Conservation (phyloP, 192 early-diverging fungal species). For the Radiomyces spectabilis region DNA sequence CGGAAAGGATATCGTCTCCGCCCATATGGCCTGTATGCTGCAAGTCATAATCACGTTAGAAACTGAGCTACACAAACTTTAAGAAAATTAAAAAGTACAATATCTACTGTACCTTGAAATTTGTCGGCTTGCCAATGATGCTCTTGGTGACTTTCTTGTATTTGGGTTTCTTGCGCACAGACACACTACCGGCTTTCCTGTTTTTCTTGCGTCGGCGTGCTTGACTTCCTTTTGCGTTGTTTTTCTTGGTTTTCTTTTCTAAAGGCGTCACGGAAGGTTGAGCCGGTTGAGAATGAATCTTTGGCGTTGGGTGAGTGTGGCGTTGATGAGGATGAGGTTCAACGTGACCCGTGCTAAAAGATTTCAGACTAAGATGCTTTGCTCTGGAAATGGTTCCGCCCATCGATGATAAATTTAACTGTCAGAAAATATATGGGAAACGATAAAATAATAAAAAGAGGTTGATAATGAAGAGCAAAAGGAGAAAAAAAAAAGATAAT, state of each 20-base stretch:
- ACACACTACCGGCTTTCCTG: neutral
- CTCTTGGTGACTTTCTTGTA: slow-evolving; percentile 14
- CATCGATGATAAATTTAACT: too few relatives aligned
- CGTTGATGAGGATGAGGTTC: neutral
- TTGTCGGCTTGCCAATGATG: slow-evolving; percentile 13
- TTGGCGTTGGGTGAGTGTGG: neutral
- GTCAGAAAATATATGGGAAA: too few relatives aligned
- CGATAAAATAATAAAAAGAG: neutral
- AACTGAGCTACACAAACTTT: too few relatives aligned
- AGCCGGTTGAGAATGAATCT: neutral
- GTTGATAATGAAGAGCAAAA: neutral
- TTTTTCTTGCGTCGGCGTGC: neutral
- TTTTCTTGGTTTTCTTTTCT: neutral
- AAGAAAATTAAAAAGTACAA: too few relatives aligned
- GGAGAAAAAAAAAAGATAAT: slow-evolving; percentile 1
- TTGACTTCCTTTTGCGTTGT: too few relatives aligned
- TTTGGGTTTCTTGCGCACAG: neutral
- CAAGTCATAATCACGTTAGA: too few relatives aligned
- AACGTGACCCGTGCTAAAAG: neutral
- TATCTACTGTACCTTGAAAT: too few relatives aligned
- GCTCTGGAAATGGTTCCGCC: neutral
- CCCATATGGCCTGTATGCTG: slow-evolving; percentile 12
- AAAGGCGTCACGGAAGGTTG: neutral
- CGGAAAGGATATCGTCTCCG: slow-evolving; percentile 1
- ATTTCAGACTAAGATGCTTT: neutral